These are phyloP conservation scores for Ogataea pini DNA, from an alignment of 805 yeast genomes.

Conservation along the genomic window DNA sequence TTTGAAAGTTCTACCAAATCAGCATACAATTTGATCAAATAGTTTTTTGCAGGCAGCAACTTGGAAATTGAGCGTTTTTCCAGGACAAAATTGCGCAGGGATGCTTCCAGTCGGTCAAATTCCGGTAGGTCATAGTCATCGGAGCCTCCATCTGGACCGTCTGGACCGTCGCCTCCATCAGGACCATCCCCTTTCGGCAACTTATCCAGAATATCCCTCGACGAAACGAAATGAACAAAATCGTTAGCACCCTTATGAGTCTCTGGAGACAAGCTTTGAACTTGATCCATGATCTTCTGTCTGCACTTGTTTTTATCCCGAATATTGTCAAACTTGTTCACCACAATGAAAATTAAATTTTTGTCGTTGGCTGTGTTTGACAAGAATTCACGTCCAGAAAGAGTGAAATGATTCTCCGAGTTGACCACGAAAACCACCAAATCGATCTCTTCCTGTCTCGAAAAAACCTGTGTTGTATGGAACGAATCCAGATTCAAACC, in stretches of 20 bases:
- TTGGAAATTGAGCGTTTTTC: conserved; percentile 90
- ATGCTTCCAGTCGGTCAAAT: conserved; percentile 82
- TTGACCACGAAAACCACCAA: conserved; percentile 93
- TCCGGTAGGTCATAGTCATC: conserved; percentile 51
- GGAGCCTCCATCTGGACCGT: conserved; percentile 34
- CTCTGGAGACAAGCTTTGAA: conserved; percentile 82
- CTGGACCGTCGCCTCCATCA: conserved; percentile 30
- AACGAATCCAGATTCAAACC: conserved; percentile 92
- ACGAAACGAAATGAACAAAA: conserved; percentile 89
- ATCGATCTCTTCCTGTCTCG: conserved; percentile 96
- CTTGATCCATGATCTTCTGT: conserved; percentile 77
- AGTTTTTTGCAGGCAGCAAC: conserved; percentile 90
- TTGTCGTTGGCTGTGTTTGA: conserved; percentile 89
- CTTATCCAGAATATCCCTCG: conserved; percentile 47
- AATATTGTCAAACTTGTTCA: conserved; percentile 87
- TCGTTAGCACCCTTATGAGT: conserved; percentile 86
- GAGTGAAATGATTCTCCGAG: conserved; percentile 93
- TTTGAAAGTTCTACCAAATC: conserved; percentile 66
- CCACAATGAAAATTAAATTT: conserved; percentile 89
- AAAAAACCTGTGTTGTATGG: conserved; percentile 92
- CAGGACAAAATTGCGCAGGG: conserved; percentile 79
- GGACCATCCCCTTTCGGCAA: conserved; percentile 30
- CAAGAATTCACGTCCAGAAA: conserved; percentile 92
- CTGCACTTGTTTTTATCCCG: conserved; percentile 78
- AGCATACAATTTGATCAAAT: conserved; percentile 61